Evolutionary conservation across 495 filamentous ascomycete species (phyloP).

Genomic region (Aspergillus incahuasiensis): DNA sequence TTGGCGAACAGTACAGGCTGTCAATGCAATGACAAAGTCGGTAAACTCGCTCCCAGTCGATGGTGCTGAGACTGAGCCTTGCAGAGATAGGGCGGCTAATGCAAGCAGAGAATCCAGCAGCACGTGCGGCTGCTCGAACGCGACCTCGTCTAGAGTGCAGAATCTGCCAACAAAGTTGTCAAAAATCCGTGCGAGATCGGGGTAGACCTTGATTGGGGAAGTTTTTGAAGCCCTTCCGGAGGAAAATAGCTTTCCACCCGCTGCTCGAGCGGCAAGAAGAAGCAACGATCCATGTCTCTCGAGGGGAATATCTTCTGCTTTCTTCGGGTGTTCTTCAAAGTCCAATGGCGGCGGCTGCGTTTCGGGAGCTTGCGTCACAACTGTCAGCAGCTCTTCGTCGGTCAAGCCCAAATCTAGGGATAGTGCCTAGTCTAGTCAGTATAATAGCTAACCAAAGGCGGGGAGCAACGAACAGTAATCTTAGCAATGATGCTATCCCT

Average conservation of each 20-base stretch:
- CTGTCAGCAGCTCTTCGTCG: constrained; percentile 47
- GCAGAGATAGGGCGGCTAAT: constrained; percentile 29
- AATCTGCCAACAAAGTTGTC: constrained; percentile 54
- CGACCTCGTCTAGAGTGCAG: constrained; percentile 33
- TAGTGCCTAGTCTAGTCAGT: constrained; percentile 49
- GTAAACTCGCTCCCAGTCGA: constrained; percentile 31
- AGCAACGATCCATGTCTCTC: constrained; percentile 67
- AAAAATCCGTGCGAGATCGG: constrained; percentile 57
- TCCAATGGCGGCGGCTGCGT: constrained; percentile 37
- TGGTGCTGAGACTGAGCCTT: constrained; percentile 20
- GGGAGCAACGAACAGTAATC: constrained; percentile 54
- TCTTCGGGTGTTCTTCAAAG: constrained; percentile 40
- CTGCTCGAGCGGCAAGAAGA: constrained; percentile 51
- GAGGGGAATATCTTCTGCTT: constrained; percentile 63
- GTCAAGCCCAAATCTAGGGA: constrained; percentile 63
- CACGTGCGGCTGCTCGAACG: constrained; percentile 39
- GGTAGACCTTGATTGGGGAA: constrained; percentile 53
- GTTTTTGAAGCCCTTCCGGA: constrained; percentile 19
- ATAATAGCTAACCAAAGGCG: not conserved
- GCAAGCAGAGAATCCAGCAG: constrained; percentile 39
- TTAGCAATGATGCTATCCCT: constrained; percentile 71
- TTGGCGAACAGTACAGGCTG: constrained; percentile 61
- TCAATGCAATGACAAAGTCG: constrained; percentile 55
- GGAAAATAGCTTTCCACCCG: constrained; percentile 33
- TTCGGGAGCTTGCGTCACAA: constrained; percentile 29